These are phyloP conservation scores for Lachancea thermotolerans DNA, from an alignment of 805 yeast genomes.

Conservation along the genomic window DNA sequence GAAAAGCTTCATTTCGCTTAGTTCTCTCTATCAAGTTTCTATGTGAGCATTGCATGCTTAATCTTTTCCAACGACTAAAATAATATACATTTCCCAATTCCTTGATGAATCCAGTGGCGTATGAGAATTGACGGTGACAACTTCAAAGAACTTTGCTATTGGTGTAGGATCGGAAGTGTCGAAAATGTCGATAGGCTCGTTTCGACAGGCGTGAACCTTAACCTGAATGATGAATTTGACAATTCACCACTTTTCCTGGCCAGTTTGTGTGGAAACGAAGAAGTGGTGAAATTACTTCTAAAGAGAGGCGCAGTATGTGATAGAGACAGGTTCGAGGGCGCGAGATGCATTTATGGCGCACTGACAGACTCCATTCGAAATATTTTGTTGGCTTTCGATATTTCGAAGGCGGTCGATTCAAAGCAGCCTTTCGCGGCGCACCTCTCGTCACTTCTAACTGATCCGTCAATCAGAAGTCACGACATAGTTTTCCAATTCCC, in stretches of 20 bases:
- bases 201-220: constrained; percentile 42
- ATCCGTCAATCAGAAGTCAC: constrained; percentile 15
- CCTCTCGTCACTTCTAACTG: constrained; percentile 39
- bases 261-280: constrained; percentile 66
- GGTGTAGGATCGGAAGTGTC: constrained; percentile 64
- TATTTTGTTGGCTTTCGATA: constrained; percentile 51
- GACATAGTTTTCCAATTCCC: constrained; percentile 25
- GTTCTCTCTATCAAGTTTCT: no score
- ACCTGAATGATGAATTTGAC: constrained; percentile 60
- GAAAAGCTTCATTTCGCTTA: constrained; percentile 48
- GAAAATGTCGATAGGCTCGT: constrained; percentile 56
- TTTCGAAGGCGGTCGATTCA: constrained; percentile 60
- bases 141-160: constrained; percentile 47
- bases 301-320: constrained; percentile 71
- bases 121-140: constrained; percentile 18
- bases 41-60: not conserved
- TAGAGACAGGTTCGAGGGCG: constrained; percentile 77
- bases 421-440: constrained; percentile 70
- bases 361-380: constrained; percentile 58
- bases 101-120: not conserved
- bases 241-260: constrained; percentile 70
- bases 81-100: not conserved
- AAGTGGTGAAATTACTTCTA: constrained; percentile 53
- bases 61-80: constrained; percentile 2
- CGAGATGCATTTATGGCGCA: constrained; percentile 73